phyloP scores from a whole-genome alignment of 2,329 filamentous ascomycete species.

The Phyllachora maydis region DNA sequence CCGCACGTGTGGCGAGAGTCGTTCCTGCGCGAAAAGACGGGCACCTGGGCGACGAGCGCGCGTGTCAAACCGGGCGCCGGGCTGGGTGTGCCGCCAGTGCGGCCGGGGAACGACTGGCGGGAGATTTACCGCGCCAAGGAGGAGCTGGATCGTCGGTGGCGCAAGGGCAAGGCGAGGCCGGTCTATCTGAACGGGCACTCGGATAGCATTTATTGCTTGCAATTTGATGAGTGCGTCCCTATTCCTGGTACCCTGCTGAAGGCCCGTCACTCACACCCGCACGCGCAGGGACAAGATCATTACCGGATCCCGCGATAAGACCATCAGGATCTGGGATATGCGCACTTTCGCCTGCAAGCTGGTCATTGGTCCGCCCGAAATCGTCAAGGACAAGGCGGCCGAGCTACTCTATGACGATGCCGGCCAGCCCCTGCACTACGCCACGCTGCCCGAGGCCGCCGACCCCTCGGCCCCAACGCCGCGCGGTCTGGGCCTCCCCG shows the following conservation, averaged over 20 bases:
- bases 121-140: constrained; percentile 62
- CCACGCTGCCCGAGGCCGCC: constrained; percentile 28
- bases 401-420: constrained; percentile 25
- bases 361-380: constrained; percentile 61
- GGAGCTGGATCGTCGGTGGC: constrained; percentile 63
- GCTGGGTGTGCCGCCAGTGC: constrained; percentile 30
- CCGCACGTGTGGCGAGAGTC: constrained; percentile 44
- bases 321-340: constrained; percentile 92
- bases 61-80: constrained; percentile 30
- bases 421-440: constrained; percentile 30
- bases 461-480: constrained; percentile 5
- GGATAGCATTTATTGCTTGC: constrained; percentile 93
- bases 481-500: no score
- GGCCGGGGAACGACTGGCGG: constrained; percentile 61
- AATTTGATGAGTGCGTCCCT: constrained; percentile 76
- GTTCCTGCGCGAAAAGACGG: constrained; percentile 38
- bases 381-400: constrained; percentile 28
- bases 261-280: constrained; percentile 1
- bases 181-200: constrained; percentile 85
- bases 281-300: constrained; percentile 68
- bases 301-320: constrained; percentile 86
- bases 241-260: no score
- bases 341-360: constrained; percentile 68
- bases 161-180: constrained; percentile 52
- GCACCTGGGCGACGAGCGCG: constrained; percentile 35